Percentiles rank a stretch among this genome's conserved stretches.
Conservation (phyloP, 768 basidiomycete genomes). For the Mycena olivaceomarginata region DNA sequence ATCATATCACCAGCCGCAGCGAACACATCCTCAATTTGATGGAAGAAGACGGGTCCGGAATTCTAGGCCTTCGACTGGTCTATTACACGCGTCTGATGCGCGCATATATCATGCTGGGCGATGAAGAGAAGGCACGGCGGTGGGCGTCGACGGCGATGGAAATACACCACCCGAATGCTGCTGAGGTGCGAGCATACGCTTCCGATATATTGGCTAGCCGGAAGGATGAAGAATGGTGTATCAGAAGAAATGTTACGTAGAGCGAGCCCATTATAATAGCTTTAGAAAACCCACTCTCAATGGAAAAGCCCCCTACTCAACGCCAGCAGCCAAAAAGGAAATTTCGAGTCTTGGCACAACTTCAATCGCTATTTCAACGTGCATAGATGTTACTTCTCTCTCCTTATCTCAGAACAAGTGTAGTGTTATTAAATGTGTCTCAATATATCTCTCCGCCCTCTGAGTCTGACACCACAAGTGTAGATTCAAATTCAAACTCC, state of each 20-base stretch:
- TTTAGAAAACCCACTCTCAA: too few species aligned
- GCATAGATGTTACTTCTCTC: too few species aligned
- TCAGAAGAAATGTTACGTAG: not conserved
- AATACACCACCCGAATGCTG: not conserved
- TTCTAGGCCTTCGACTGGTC: not conserved
- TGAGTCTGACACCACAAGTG: too few species aligned
- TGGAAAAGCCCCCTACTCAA: too few species aligned
- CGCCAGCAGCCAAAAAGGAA: too few species aligned
- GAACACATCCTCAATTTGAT: not conserved
- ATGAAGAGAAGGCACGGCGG: conserved; percentile 10
- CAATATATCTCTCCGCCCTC: too few species aligned
- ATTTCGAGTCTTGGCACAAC: too few species aligned
- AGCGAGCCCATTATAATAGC: too few species aligned
- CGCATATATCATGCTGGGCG: not conserved
- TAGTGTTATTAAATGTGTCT: too few species aligned
- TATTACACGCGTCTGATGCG: not conserved
- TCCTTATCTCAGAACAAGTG: too few species aligned
- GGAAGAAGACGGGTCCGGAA: not conserved
- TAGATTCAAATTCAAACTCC: too few species aligned
- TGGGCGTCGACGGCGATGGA: conserved; percentile 4
- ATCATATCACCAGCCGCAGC: conserved; percentile 4
- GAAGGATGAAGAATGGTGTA: not conserved
- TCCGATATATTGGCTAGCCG: not conserved
- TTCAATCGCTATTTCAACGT: too few species aligned
- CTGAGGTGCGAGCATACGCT: not conserved